Evolutionary conservation across 1,284 basidiomycete species (phyloP), one percentile per base, ranked within the genome.

Genomic region (Sanghuangporus sanghuang): DNA sequence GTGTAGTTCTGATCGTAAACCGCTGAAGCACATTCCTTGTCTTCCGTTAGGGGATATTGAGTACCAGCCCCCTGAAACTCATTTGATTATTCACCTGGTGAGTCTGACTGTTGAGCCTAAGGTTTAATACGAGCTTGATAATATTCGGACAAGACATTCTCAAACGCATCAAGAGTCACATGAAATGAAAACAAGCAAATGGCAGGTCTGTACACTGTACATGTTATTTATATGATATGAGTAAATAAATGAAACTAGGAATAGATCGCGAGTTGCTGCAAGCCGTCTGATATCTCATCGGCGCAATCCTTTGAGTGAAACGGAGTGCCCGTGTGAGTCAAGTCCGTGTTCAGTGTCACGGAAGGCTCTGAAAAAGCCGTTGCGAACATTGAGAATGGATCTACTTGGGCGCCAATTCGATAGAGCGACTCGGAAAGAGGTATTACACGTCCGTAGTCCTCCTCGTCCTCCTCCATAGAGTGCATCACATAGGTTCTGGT

Each of bases 381-480:
- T 9, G 64, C 60, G 40, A 65, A 65, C 64, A 65, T 65, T 16
- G 57, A 54, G 23, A 59, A 55, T 9, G 64, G 64, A 55, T 65
- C 49, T 36, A 65, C 57, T 27, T 55, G 59, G 1, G 64, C 64
- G 6, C 64, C 64, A 12, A 59, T 39, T 5, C 64, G 55, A 35
- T 52, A 62, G 23, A 11, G 50, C 21, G 64, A 58, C 27, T 62
- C 50, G 12, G 59, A 52, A 18, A 35, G 21, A 18, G 39, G 42
- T n/a, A 61, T 53, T 18, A 61, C 38, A n/a, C 44, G 42, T 5
- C 63, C 59, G 44, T 64, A 64, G 18, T 64, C 63, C 23, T 64
- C 63, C 27, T 64, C 63, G 9, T 64, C 59, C 8, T 61, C 63
- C 44, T 64, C 59, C 14, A 36, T 32, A 42, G 62, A 48, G 32